These are phyloP conservation scores for Fraxinus floribunda DNA, from an alignment of 305 asterid genomes.

Conservation along the genomic window DNA sequence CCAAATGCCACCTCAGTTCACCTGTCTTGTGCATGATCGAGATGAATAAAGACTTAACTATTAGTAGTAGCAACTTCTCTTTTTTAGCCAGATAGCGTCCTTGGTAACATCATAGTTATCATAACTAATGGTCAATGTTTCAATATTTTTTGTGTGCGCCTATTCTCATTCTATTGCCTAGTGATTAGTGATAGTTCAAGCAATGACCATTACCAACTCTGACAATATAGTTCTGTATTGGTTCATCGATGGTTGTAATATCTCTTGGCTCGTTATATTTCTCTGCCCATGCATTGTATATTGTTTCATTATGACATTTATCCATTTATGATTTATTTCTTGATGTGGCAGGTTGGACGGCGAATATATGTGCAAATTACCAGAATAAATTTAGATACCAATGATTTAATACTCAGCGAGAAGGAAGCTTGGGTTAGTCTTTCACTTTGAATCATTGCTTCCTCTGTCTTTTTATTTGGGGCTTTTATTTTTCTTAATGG, in stretches of 20 bases:
- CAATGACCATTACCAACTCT: not conserved
- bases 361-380: constrained; percentile 64
- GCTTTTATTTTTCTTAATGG: constrained; percentile 8
- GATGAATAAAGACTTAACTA: not conserved
- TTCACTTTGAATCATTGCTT: constrained; percentile 13
- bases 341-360: constrained; percentile 73
- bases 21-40: not conserved
- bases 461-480: constrained; percentile 4
- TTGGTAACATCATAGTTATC: not conserved
- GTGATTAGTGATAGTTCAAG: not conserved
- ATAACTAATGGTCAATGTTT: not conserved
- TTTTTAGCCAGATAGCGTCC: not conserved
- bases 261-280: constrained; percentile 10
- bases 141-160: not conserved
- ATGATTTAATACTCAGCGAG: constrained; percentile 90
- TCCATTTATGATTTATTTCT: constrained; percentile 4
- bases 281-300: not conserved
- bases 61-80: not conserved
- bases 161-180: not conserved
- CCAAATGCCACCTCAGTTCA: not conserved
- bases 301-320: not conserved
- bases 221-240: not conserved
- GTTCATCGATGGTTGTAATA: not conserved
- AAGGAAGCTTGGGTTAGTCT: constrained; percentile 85
- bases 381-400: constrained; percentile 84